Base-by-base conservation (phyloP, 1,284 basidiomycete genomes). In the Fomitiporia mediterranea region DNA sequence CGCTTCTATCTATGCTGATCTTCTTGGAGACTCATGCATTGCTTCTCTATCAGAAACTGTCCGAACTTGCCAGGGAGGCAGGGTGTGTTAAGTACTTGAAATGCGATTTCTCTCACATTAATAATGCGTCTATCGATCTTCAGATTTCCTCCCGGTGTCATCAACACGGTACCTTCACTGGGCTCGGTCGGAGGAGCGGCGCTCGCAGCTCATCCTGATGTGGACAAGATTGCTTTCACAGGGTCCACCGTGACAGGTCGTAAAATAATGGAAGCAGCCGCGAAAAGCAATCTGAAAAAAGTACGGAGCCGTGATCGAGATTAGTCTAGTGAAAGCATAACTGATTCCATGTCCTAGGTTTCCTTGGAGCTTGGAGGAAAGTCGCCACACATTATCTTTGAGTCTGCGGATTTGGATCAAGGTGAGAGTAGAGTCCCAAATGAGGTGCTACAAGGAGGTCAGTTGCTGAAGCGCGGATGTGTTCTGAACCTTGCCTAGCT, bases 321-420 rank as follows among this genome's bases (percentile, higher is more conserved):
- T 27, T 47, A 23, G 21, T 9, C 13, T 55, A 48, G 17, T 5
- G 30, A 37, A 35, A 25, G 27, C 15, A 2, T 17, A 35, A 9
- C 51, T 47, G 38, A 51, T 28, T 56, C 32, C 46, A 32, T 60
- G 56, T 61, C 47, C n/a, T 64, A 92, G 82, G 85, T 97, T 51
- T 92, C 91, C 50, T 80, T 98, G 60, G 95, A 98, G 72, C 84
- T 98, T 30, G 94, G 94, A 51, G 94, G 94, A 50, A 98, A 98
- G 74, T 92, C 91, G n/a, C 93, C 94, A 39, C 90, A 94, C 69
- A 75, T 92, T 60, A 72, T 92, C 59, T 91, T 92, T 64, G 84
- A 90, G 67, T 89, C 87, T 53, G 89, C 88, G 51, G 84, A 91
- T 68, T 70, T 90, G 57, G 89, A 95, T 56, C 87, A 95, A 76